phyloP scores from a whole-genome alignment of 768 basidiomycete species.

The Pulveroboletus frians region DNA sequence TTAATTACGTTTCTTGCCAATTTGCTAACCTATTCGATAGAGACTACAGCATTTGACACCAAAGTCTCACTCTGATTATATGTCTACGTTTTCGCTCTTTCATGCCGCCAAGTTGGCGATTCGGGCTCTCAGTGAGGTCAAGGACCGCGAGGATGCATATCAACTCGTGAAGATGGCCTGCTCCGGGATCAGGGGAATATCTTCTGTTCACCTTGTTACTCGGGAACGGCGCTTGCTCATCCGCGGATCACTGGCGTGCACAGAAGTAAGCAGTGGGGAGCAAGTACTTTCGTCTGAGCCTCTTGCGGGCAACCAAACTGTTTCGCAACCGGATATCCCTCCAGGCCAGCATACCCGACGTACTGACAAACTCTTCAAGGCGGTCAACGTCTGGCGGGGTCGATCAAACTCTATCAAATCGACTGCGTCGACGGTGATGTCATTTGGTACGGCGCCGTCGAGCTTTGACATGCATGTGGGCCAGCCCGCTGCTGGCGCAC shows the following conservation, averaged over 20 bases:
- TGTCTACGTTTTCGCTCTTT: slow-evolving; percentile 59
- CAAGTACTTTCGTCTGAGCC: background rate
- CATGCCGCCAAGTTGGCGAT: slow-evolving; percentile 68
- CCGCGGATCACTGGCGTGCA: slow-evolving; percentile 50
- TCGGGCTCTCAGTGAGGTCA: slow-evolving; percentile 78
- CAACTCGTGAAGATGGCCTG: slow-evolving; percentile 62
- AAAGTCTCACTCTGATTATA: slow-evolving; percentile 61
- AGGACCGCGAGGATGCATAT: slow-evolving; percentile 81
- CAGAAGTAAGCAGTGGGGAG: slow-evolving; percentile 38
- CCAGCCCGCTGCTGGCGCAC: slow-evolving; percentile 9
- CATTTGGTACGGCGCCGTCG: slow-evolving; percentile 28
- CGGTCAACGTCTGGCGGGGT: slow-evolving; percentile 43
- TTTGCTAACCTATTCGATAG: slow-evolving; percentile 36
- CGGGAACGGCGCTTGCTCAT: slow-evolving; percentile 72
- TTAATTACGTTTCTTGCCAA: background rate
- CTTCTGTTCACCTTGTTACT: slow-evolving; percentile 50
- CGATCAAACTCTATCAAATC: slow-evolving; percentile 38
- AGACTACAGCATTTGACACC: slow-evolving; percentile 66
- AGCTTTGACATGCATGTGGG: slow-evolving; percentile 21
- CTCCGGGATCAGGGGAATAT: slow-evolving; percentile 53
- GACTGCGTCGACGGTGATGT: slow-evolving; percentile 23
- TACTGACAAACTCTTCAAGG: slow-evolving; percentile 33
- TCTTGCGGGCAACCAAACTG: background rate
- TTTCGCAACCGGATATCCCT: background rate
- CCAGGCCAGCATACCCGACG: slow-evolving; percentile 2